Evolutionary conservation across 202 grass and related monocot species (phyloP).

Genomic region (Setaria italica): DNA sequence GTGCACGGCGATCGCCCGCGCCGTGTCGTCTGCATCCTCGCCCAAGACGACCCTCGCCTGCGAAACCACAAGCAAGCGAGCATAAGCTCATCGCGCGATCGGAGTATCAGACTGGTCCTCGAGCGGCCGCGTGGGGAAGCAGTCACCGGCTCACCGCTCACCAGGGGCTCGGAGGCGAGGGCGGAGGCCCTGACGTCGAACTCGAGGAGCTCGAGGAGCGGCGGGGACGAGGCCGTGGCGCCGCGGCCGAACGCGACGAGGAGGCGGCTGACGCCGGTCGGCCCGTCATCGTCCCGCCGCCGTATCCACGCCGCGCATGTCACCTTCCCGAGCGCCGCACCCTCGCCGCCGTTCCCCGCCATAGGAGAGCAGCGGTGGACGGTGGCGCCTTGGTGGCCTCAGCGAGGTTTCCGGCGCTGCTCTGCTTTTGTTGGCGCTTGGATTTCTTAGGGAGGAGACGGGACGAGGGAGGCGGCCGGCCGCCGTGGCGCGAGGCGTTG

Average conservation of each 20-base stretch:
- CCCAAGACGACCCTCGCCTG: conserved; percentile 53
- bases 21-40: conserved; percentile 46
- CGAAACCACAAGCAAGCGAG: neutral
- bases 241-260: conserved; percentile 57
- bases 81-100: neutral
- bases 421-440: neutral
- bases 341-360: conserved; percentile 30
- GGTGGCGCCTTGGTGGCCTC: neutral
- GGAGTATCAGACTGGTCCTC: neutral
- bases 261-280: conserved; percentile 23
- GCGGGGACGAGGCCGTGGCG: conserved; percentile 46
- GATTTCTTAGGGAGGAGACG: neutral
- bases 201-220: conserved; percentile 68
- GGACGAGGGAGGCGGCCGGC: conserved; percentile 27
- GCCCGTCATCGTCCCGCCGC: conserved; percentile 41
- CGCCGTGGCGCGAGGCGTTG: conserved; percentile 18
- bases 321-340: conserved; percentile 40
- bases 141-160: neutral
- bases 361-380: conserved; percentile 1
- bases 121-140: neutral
- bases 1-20: conserved; percentile 71
- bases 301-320: conserved; percentile 78
- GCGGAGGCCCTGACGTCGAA: conserved; percentile 65
- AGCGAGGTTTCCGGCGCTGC: neutral
- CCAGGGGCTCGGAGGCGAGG: conserved; percentile 72